Percentiles rank a stretch among this genome's conserved stretches.
phyloP scores from a whole-genome alignment of 257 asterid species.

The Buddleja alternifolia region DNA sequence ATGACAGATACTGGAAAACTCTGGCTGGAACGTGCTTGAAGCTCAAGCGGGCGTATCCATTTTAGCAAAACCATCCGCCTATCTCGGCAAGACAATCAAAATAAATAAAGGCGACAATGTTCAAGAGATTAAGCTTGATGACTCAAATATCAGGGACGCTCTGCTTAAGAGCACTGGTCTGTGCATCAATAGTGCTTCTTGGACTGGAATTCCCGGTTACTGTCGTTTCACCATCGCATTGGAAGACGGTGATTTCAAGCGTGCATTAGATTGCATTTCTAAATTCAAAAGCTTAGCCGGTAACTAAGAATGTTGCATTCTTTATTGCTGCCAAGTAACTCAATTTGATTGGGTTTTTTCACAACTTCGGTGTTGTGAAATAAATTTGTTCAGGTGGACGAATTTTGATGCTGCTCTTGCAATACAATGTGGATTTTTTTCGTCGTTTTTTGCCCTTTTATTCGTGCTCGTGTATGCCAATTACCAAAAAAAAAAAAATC shows the following conservation, averaged over 20 bases:
- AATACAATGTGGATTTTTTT: slow-evolving; percentile 8
- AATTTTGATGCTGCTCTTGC: slow-evolving; percentile 17
- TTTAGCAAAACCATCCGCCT: slow-evolving; percentile 78
- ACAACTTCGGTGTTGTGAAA: slow-evolving; percentile 54
- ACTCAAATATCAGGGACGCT: slow-evolving; percentile 86
- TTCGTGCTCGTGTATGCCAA: too few species aligned
- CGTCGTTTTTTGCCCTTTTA: too few species aligned
- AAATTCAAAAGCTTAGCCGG: slow-evolving; percentile 57
- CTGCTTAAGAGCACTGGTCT: slow-evolving; percentile 72
- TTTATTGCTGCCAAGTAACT: background rate
- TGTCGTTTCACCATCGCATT: slow-evolving; percentile 88
- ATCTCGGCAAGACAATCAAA: slow-evolving; percentile 67
- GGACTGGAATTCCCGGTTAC: slow-evolving; percentile 94
- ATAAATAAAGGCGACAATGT: slow-evolving; percentile 34
- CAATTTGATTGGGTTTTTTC: slow-evolving; percentile 28
- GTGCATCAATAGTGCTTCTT: slow-evolving; percentile 85
- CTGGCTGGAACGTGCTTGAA: slow-evolving; percentile 91
- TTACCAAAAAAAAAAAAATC: too few species aligned
- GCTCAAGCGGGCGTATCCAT: slow-evolving; percentile 81
- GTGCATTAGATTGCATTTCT: slow-evolving; percentile 77
- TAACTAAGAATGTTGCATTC: slow-evolving; percentile 26
- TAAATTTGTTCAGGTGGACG: slow-evolving; percentile 22
- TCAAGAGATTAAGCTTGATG: slow-evolving; percentile 60
- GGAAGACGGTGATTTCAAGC: slow-evolving; percentile 72
- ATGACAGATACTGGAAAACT: slow-evolving; percentile 63